phyloP scores from a whole-genome alignment of 2,329 filamentous ascomycete genomes.

The Coniochaeta ligniaria region DNA sequence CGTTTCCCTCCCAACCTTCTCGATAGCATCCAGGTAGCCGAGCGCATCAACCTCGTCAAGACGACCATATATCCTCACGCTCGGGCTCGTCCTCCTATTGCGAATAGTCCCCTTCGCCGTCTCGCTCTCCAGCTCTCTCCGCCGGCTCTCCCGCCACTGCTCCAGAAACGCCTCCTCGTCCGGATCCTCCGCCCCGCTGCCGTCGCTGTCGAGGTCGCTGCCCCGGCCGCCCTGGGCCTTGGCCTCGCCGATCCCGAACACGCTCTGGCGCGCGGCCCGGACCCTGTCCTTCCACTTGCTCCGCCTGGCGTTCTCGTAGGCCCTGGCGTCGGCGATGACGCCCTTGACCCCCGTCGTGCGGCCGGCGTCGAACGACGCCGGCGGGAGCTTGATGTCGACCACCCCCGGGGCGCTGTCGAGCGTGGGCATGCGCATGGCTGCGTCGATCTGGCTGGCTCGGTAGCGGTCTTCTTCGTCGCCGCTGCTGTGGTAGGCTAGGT shows the following conservation, averaged over 20 bases:
- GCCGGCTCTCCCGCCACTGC: slow-evolving; percentile 75
- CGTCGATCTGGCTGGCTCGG: slow-evolving; percentile 49
- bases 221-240: slow-evolving; percentile 15
- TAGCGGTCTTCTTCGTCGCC: slow-evolving; percentile 49
- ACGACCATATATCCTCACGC: slow-evolving; percentile 68
- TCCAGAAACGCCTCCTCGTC: slow-evolving; percentile 77
- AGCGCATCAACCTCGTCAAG: slow-evolving; percentile 80
- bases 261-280: slow-evolving; percentile 44
- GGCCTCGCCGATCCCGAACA: slow-evolving; percentile 38
- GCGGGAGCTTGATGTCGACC: slow-evolving; percentile 52
- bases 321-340: slow-evolving; percentile 76
- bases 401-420: slow-evolving; percentile 35
- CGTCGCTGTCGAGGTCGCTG: slow-evolving; percentile 22
- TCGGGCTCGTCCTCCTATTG: slow-evolving; percentile 67
- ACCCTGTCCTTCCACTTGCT: slow-evolving; percentile 46
- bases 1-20: slow-evolving; percentile 75
- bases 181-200: slow-evolving; percentile 42
- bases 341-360: slow-evolving; percentile 78
- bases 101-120: slow-evolving; percentile 39
- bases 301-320: slow-evolving; percentile 62
- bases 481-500: slow-evolving; percentile 35
- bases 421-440: slow-evolving; percentile 58
- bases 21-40: slow-evolving; percentile 93
- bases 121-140: slow-evolving; percentile 68
- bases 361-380: slow-evolving; percentile 56